Base-by-base conservation (phyloP, 1,139 yeast genomes). In the Hemisphaericaspora xylanilytica region DNA sequence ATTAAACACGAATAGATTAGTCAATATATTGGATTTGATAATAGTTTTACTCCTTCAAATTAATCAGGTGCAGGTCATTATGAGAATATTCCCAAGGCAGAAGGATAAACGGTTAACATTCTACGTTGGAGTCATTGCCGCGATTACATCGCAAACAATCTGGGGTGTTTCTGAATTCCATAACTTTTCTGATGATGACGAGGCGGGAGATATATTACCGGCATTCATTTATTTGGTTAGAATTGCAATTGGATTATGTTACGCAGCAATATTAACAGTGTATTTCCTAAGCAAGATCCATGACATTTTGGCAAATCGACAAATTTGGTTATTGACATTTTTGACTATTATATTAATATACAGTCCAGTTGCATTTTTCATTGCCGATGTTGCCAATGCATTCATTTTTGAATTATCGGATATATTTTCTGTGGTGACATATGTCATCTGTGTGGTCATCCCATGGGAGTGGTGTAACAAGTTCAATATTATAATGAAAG, bases 381-480 rank as follows among this genome's bases (percentile, higher is more conserved):
- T 87, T 36, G 81, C 90, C 3, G 96, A 87, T 61, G 80, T 88
- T 5, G 73, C 92, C 2, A 78, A 80, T 53, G 71, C 79, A 3
- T 83, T 87, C 78, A 78, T 85, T 11, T 78, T 77, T 45, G 84
- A 81, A 46, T 71, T 87, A 51, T 80, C 89, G 10, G 90, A 85
- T 50, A 67, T 85, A 32, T 81, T 85, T 53, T 80, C 84, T 31
- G 79, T 87, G 28, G 81, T 84, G 1, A 74, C 83, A 7, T 85
- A 82, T 55, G 80, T 85, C n/a, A 70, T 83, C 21, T 75, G 87
- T 37, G 85, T 85, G 33, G 85, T 85, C 5, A 72, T 85, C 13
- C 88, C 87, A 0, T 87, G 95, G 95, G 94, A 84, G 59, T 87
- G 95, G 95, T 77, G 87, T 45, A 88, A 85, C 53, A 72, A 86